Percentiles rank a stretch among this genome's conserved stretches.
Conservation (phyloP, 768 basidiomycete genomes). For the Rhizopogon rudus region DNA sequence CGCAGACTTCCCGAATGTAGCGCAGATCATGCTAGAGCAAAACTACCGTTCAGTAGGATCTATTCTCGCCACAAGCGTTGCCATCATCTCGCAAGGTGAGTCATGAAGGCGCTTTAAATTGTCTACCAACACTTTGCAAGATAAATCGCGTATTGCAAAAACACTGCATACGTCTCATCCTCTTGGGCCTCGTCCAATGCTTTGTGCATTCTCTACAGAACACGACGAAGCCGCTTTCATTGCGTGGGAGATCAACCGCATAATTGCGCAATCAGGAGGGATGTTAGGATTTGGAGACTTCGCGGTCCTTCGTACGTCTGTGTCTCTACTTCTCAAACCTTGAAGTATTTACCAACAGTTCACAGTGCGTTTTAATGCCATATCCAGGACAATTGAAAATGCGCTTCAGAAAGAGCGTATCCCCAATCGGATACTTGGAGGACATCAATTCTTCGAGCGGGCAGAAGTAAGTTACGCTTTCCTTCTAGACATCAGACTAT, state of each 20-base stretch:
- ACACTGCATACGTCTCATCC: conserved; percentile 67
- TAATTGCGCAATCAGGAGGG: conserved; percentile 72
- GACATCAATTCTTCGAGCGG: conserved; percentile 85
- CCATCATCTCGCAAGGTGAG: conserved; percentile 78
- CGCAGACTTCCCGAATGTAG: conserved; percentile 58
- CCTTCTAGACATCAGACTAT: not conserved
- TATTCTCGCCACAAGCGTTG: conserved; percentile 67
- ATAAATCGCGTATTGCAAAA: conserved; percentile 72
- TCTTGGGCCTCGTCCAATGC: conserved; percentile 51
- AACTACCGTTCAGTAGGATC: conserved; percentile 83
- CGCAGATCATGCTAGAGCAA: conserved; percentile 74
- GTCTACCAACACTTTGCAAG: conserved; percentile 29
- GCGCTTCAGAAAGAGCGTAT: conserved; percentile 77
- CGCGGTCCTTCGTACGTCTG: conserved; percentile 67
- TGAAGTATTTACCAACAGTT: not conserved
- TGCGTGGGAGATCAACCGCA: conserved; percentile 70
- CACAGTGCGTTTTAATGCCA: conserved; percentile 77
- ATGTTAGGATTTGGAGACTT: conserved; percentile 71
- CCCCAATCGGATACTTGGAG: conserved; percentile 69
- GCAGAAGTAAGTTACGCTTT: conserved; percentile 46
- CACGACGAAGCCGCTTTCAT: conserved; percentile 67
- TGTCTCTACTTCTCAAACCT: conserved; percentile 20
- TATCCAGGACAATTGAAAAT: conserved; percentile 71
- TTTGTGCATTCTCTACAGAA: conserved; percentile 49
- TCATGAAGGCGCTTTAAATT: not conserved